phyloP scores from a whole-genome alignment of 208 protist species.

The Wallacemonas sp. region DNA sequence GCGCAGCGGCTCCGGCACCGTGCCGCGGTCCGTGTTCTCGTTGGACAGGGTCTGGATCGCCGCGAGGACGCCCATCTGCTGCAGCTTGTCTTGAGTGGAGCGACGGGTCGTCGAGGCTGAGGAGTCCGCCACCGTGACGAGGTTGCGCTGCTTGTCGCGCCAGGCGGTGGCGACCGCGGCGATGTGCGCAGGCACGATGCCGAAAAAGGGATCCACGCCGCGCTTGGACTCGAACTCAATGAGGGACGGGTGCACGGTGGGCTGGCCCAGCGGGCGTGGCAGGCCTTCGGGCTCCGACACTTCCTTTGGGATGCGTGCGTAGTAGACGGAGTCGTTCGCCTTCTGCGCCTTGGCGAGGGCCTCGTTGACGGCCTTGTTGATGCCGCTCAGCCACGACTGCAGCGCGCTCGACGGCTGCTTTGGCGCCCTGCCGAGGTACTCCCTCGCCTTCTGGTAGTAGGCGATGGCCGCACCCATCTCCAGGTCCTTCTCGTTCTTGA shows the following conservation, averaged over 20 bases:
- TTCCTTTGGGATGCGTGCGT: conserved; percentile 68
- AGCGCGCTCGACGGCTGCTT: conserved; percentile 51
- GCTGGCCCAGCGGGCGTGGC: conserved; percentile 57
- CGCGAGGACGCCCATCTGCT: conserved; percentile 57
- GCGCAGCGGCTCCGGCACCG: conserved; percentile 66
- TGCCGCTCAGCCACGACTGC: conserved; percentile 62
- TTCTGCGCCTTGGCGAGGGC: conserved; percentile 63
- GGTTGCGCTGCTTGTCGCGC: conserved; percentile 64
- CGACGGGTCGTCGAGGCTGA: conserved; percentile 34
- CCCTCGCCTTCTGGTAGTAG: conserved; percentile 68
- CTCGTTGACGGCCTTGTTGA: conserved; percentile 59
- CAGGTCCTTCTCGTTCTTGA: conserved; percentile 32
- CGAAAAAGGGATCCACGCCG: conserved; percentile 84
- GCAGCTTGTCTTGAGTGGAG: conserved; percentile 36
- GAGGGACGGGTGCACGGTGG: conserved; percentile 55
- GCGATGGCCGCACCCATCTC: conserved; percentile 72
- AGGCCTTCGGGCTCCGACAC: conserved; percentile 56
- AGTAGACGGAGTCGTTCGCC: conserved; percentile 82
- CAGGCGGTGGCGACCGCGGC: conserved; percentile 43
- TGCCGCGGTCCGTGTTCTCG: conserved; percentile 42
- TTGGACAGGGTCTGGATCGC: conserved; percentile 64
- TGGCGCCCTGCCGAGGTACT: conserved; percentile 46
- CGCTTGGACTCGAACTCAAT: conserved; percentile 57
- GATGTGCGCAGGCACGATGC: conserved; percentile 82
- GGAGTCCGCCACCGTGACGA: conserved; percentile 43